Conservation (phyloP, 78 protist species). For the Tieghemostelium lacteum region DNA sequence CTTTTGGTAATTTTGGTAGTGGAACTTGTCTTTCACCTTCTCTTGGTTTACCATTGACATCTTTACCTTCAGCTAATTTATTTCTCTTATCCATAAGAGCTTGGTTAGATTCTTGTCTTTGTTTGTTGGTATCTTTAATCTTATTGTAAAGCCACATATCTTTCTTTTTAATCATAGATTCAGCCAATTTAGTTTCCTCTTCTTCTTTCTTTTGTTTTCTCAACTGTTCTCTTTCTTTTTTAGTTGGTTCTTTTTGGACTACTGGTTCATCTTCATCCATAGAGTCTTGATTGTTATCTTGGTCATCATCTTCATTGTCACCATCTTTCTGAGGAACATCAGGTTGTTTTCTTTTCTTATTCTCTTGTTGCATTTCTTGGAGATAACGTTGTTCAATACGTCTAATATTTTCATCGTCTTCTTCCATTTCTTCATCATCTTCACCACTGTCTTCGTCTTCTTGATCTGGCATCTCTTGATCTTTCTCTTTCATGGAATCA, state of each 20-base stretch:
- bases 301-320: not conserved
- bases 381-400: constrained; percentile 38
- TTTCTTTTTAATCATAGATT: constrained; percentile 66
- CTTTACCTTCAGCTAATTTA: constrained; percentile 33
- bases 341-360: constrained; percentile 9
- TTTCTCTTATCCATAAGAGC: constrained; percentile 34
- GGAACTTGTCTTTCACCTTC: not conserved
- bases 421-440: constrained; percentile 27
- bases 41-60: constrained; percentile 49
- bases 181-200: constrained; percentile 56
- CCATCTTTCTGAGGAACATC: constrained; percentile 32
- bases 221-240: constrained; percentile 47
- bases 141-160: constrained; percentile 52
- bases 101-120: constrained; percentile 8
- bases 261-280: not conserved
- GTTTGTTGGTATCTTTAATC: constrained; percentile 22
- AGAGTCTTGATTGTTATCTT: not conserved
- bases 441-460: not conserved
- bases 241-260: not conserved
- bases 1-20: not conserved
- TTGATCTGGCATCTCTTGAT: not conserved
- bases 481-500: not conserved
- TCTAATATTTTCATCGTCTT: constrained; percentile 42
- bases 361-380: constrained; percentile 17
- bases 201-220: constrained; percentile 22